A percentile compares a stretch with the other conserved stretches of the same genome.
Conservation (phyloP, 306 rosid species). For the Comarum palustre region DNA sequence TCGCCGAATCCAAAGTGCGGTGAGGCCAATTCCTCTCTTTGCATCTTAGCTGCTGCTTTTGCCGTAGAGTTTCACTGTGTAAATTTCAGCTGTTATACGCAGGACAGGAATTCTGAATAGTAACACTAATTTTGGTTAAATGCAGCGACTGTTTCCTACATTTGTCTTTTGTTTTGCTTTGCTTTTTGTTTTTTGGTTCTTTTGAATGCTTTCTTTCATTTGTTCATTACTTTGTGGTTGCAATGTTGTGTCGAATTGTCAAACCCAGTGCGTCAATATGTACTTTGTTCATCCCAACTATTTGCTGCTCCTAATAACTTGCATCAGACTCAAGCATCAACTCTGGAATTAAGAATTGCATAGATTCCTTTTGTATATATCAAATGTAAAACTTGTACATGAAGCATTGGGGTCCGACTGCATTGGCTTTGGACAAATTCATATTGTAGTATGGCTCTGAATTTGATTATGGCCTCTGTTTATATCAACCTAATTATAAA, state of each 20-base stretch:
- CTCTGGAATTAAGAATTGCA: not conserved
- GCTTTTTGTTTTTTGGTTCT: no score
- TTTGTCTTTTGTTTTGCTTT: not conserved
- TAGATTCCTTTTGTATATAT: not conserved
- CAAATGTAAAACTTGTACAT: no score
- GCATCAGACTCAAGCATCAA: no score
- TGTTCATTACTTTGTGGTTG: not conserved
- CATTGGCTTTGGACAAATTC: not conserved
- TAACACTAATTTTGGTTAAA: not conserved
- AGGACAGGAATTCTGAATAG: not conserved
- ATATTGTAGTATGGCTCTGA: not conserved
- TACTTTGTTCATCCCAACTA: no score
- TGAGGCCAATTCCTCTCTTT: constrained; percentile 75
- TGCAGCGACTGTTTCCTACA: not conserved
- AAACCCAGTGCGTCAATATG: not conserved
- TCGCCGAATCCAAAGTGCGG: constrained; percentile 63
- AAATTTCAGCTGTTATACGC: not conserved
- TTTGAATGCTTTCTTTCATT: not conserved
- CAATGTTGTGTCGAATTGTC: not conserved
- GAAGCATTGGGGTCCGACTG: not conserved
- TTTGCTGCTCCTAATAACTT: no score
- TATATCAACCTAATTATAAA: not conserved
- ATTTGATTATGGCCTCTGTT: not conserved
- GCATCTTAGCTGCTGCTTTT: constrained; percentile 32
- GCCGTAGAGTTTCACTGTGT: not conserved